Evolutionary conservation across 139 green algal species (phyloP).

Genomic region (Closterium sp.): DNA sequence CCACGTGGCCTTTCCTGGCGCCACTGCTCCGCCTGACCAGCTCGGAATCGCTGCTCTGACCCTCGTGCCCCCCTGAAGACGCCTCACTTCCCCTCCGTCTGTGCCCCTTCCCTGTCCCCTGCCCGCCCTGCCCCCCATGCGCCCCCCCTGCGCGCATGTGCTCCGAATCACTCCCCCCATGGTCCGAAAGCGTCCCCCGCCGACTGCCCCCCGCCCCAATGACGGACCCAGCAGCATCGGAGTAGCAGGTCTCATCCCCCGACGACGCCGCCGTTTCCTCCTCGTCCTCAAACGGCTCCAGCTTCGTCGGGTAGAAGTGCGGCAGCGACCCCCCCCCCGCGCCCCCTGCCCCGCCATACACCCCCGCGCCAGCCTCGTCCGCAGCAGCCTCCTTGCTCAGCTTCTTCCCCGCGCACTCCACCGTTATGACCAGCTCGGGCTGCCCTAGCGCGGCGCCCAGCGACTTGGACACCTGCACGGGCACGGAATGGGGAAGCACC

Average conservation of each 20-base stretch:
- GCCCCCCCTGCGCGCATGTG: background rate
- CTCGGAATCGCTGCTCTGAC: background rate
- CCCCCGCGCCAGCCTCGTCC: background rate
- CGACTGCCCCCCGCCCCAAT: background rate
- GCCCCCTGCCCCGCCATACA: too few species aligned
- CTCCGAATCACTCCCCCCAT: background rate
- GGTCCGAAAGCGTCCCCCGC: background rate
- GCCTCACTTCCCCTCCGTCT: background rate
- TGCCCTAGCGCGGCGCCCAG: background rate
- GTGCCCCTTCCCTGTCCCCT: background rate
- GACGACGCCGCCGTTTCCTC: background rate
- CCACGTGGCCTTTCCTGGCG: background rate
- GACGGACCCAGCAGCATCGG: background rate
- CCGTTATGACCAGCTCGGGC: background rate
- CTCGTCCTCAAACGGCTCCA: background rate
- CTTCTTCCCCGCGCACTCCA: constrained; percentile 2
- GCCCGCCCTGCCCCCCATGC: background rate
- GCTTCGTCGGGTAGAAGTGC: background rate
- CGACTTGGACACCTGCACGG: background rate
- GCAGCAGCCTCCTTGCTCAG: constrained; percentile 6
- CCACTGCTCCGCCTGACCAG: background rate
- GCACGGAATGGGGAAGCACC: background rate
- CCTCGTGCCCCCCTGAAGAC: background rate
- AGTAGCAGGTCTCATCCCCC: background rate
- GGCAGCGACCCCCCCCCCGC: background rate